phyloP scores from a whole-genome alignment of 2,329 filamentous ascomycete genomes.

The Helotiales sp. region DNA sequence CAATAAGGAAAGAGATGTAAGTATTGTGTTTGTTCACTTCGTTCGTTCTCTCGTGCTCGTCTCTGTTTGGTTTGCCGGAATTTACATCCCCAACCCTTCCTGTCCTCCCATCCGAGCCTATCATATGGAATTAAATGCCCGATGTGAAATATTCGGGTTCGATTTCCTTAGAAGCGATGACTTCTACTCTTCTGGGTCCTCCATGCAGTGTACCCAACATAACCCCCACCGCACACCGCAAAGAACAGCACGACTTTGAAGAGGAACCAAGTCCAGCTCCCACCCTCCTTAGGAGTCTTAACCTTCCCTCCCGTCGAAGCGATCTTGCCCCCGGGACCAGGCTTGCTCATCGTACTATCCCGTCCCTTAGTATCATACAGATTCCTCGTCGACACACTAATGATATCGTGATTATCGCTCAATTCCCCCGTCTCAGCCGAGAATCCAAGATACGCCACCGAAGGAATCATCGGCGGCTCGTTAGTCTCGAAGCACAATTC shows the following conservation, averaged over 20 bases:
- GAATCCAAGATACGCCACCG: constrained; percentile 76
- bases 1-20: background rate
- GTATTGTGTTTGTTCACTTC: background rate
- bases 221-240: constrained; percentile 71
- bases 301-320: constrained; percentile 30
- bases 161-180: constrained; percentile 40
- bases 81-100: background rate
- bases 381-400: constrained; percentile 84
- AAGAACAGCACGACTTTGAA: constrained; percentile 83
- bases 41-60: background rate
- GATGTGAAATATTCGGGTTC: background rate
- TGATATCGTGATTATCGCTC: constrained; percentile 96
- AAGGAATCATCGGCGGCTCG: constrained; percentile 76
- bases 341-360: constrained; percentile 65
- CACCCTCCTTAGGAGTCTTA: constrained; percentile 41
- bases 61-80: background rate
- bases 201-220: constrained; percentile 86
- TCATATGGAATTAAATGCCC: background rate
- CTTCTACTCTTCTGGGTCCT: constrained; percentile 52
- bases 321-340: constrained; percentile 27
- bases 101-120: background rate
- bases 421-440: constrained; percentile 93
- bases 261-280: constrained; percentile 73
- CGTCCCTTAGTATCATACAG: constrained; percentile 70
- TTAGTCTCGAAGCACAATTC: constrained; percentile 82